A percentile compares a stretch with the other conserved stretches of the same genome.
Evolutionary conservation across 495 filamentous ascomycete species (phyloP).

Genomic region (Pyrenula aspistea): DNA sequence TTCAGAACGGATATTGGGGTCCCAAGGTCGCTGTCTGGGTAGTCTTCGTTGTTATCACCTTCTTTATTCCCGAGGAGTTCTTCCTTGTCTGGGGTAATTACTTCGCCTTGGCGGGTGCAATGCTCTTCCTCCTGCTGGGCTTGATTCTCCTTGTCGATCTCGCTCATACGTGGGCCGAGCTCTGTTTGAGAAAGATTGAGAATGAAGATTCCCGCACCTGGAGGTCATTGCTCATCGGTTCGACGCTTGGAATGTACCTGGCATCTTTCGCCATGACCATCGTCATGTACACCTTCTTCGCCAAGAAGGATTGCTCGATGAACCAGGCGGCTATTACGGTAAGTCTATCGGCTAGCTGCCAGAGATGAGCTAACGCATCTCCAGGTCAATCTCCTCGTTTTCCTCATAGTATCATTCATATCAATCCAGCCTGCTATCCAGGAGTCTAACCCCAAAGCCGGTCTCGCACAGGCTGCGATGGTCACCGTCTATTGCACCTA

Average conservation of each 20-base stretch:
- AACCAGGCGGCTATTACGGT: conserved; percentile 72
- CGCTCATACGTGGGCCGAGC: conserved; percentile 95
- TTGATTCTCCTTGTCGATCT: conserved; percentile 89
- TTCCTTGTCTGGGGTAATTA: conserved; percentile 96
- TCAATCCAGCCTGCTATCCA: conserved; percentile 88
- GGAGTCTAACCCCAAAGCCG: conserved; percentile 84
- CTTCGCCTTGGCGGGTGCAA: conserved; percentile 75
- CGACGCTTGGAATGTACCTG: conserved; percentile 89
- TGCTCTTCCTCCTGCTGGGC: conserved; percentile 87
- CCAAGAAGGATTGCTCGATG: conserved; percentile 71
- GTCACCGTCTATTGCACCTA: conserved; percentile 98
- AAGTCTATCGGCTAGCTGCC: conserved; percentile 8
- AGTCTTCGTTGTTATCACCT: conserved; percentile 73
- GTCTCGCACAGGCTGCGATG: conserved; percentile 92
- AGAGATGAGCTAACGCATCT: conserved; percentile 8
- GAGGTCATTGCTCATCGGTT: conserved; percentile 79
- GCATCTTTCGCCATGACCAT: conserved; percentile 85
- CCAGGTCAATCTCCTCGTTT: conserved; percentile 72
- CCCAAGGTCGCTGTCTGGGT: conserved; percentile 81
- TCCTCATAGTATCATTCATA: conserved; percentile 67
- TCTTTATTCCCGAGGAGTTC: conserved; percentile 90
- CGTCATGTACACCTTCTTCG: conserved; percentile 96
- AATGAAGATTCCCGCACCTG: conserved; percentile 72
- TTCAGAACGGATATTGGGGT: conserved; percentile 95
- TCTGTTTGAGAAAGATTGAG: conserved; percentile 89